Percentiles rank a stretch among this genome's conserved stretches.
Conservation (phyloP, 371 early-diverging fungal genomes). For the Haplosporangium sp. region DNA sequence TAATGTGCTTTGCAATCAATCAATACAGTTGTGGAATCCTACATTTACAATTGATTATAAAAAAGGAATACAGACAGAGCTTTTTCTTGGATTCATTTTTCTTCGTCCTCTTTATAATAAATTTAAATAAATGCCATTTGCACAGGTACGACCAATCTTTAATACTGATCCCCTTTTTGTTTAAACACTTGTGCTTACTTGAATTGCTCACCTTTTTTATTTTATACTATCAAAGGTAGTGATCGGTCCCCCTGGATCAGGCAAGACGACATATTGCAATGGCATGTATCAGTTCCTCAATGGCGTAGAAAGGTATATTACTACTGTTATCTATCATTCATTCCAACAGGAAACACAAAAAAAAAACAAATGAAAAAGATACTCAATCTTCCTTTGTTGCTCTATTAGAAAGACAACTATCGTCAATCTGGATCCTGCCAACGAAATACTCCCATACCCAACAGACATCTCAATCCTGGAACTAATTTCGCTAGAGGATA, state of each 20-base stretch:
- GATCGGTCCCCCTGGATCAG: conserved; percentile 98
- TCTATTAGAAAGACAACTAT: conserved; percentile 81
- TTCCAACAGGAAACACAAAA: too few relatives aligned
- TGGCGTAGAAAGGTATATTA: conserved; percentile 77
- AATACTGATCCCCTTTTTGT: not conserved
- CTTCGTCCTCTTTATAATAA: too few relatives aligned
- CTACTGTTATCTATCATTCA: too few relatives aligned
- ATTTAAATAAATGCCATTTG: conserved; percentile 34
- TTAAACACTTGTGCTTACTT: not conserved
- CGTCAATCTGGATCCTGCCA: conserved; percentile 99
- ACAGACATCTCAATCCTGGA: conserved; percentile 93
- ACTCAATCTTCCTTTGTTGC: not conserved
- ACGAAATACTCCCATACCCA: conserved; percentile 89
- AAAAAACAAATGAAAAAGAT: not conserved
- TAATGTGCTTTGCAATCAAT: too few relatives aligned
- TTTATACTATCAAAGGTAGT: conserved; percentile 74
- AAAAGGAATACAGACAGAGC: not conserved
- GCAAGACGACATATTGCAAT: conserved; percentile 97
- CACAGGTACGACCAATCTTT: conserved; percentile 30
- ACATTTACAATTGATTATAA: not conserved
- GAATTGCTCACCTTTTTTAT: not conserved
- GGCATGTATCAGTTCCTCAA: conserved; percentile 92
- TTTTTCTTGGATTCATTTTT: too few relatives aligned
- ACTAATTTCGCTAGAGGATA: conserved; percentile 95
- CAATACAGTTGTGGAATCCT: not conserved